A percentile compares a stretch with the other conserved stretches of the same genome.
These are phyloP conservation scores for Populus ilicifolia DNA, from an alignment of 345 rosid genomes.

Conservation along the genomic window DNA sequence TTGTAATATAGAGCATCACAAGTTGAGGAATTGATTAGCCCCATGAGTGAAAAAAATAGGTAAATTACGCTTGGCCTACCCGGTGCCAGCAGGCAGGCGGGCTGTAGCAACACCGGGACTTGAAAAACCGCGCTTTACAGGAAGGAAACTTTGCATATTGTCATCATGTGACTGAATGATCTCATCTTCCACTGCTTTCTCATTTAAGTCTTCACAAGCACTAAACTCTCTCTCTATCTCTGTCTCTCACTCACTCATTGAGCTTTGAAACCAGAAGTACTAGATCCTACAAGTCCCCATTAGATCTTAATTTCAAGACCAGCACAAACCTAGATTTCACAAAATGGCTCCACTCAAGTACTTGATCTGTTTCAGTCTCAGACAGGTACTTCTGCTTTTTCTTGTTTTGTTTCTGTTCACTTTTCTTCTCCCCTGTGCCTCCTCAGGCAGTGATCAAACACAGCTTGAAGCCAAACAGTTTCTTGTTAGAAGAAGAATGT, in stretches of 20 bases:
- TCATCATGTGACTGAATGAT: conserved; percentile 33
- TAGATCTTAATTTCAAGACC: conserved; percentile 25
- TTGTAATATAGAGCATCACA: neutral
- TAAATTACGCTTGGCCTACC: neutral
- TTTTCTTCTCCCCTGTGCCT: conserved; percentile 28
- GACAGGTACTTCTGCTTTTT: conserved; percentile 40
- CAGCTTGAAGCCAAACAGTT: conserved; percentile 27
- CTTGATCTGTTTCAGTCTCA: conserved; percentile 35
- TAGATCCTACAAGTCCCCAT: conserved; percentile 21
- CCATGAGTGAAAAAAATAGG: neutral
- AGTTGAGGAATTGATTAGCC: neutral
- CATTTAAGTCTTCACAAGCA: conserved; percentile 29
- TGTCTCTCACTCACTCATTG: neutral
- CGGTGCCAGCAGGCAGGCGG: neutral
- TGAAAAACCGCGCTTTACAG: conserved; percentile 4
- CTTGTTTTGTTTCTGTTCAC: conserved; percentile 35
- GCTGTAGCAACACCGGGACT: neutral
- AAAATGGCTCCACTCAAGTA: conserved; percentile 40
- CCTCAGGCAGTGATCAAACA: conserved; percentile 26
- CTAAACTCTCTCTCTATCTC: neutral
- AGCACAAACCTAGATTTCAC: neutral
- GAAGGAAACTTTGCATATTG: neutral
- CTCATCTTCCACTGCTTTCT: conserved; percentile 31
- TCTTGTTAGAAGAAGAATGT: conserved; percentile 37
- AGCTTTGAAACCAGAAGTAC: conserved; percentile 25